Evolutionary conservation across 108 stramenopile species (phyloP).

Genomic region (Cylindrotheca fusiformis): DNA sequence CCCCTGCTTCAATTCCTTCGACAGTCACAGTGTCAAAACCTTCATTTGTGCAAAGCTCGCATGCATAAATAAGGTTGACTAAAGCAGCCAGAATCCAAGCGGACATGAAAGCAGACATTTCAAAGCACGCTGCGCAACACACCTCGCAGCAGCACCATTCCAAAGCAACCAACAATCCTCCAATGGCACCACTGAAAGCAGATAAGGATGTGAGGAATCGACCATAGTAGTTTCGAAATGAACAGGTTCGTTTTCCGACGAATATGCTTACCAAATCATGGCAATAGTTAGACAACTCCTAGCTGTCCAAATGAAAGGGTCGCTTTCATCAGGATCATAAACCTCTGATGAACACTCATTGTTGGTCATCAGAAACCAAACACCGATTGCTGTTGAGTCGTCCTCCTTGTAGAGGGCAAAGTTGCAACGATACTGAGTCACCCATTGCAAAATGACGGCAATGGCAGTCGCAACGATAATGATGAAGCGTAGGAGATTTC

Average conservation of each 20-base stretch:
- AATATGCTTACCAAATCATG: not conserved
- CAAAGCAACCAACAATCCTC: not conserved
- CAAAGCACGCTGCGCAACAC: not conserved
- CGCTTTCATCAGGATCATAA: conserved; percentile 2
- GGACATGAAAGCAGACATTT: not conserved
- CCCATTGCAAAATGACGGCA: not conserved
- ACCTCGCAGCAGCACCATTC: not conserved
- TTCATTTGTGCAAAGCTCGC: not conserved
- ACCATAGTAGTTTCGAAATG: too few species aligned
- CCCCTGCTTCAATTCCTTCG: not conserved
- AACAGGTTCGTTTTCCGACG: too few species aligned
- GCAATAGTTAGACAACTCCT: not conserved
- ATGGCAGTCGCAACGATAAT: not conserved
- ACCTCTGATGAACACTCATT: not conserved
- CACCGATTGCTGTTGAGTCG: not conserved
- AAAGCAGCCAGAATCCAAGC: not conserved
- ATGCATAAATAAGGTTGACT: not conserved
- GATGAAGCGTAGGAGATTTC: not conserved
- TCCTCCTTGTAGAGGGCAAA: not conserved
- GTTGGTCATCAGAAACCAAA: not conserved
- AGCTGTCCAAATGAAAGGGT: not conserved
- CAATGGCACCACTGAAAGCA: not conserved
- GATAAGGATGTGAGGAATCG: too few species aligned
- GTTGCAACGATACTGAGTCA: not conserved
- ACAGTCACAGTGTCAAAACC: not conserved